Evolutionary conservation across 192 early-diverging fungal species (phyloP).

Genomic region (Coemansia erecta): DNA sequence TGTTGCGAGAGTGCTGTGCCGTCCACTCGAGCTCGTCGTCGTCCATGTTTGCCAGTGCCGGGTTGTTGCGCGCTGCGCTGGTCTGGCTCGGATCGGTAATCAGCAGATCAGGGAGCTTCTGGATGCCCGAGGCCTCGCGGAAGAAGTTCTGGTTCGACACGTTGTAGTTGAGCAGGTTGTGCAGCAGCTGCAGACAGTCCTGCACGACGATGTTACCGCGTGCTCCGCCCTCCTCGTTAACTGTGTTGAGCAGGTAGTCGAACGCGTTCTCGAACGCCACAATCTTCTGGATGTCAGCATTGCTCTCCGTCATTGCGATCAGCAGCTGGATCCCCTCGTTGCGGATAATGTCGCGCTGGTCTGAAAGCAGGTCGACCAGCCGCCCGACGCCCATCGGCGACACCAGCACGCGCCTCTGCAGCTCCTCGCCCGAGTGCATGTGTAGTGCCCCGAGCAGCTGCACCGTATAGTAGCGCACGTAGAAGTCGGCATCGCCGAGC

Average conservation of each 20-base stretch:
- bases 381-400: constrained; percentile 80
- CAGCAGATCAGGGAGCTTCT: constrained; percentile 79
- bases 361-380: constrained; percentile 92
- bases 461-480: constrained; percentile 88
- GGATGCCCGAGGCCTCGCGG: constrained; percentile 92
- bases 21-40: constrained; percentile 64
- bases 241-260: constrained; percentile 84
- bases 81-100: constrained; percentile 56
- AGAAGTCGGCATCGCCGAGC: constrained; percentile 90
- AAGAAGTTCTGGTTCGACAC: constrained; percentile 99
- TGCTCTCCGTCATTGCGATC: constrained; percentile 86
- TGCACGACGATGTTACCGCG: constrained; percentile 91
- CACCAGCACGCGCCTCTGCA: constrained; percentile 86
- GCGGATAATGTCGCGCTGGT: constrained; percentile 90
- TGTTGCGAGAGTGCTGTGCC: constrained; percentile 86
- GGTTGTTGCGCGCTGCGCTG: constrained; percentile 35
- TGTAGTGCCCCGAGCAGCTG: constrained; percentile 81
- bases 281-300: constrained; percentile 98
- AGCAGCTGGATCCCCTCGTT: constrained; percentile 93
- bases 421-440: constrained; percentile 43
- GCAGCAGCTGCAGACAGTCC: constrained; percentile 90
- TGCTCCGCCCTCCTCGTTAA: constrained; percentile 87
- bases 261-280: constrained; percentile 99
- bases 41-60: constrained; percentile 16
- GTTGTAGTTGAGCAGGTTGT: constrained; percentile 93